Evolutionary conservation across 345 rosid species (phyloP).

Genomic region (Populus deltoides): DNA sequence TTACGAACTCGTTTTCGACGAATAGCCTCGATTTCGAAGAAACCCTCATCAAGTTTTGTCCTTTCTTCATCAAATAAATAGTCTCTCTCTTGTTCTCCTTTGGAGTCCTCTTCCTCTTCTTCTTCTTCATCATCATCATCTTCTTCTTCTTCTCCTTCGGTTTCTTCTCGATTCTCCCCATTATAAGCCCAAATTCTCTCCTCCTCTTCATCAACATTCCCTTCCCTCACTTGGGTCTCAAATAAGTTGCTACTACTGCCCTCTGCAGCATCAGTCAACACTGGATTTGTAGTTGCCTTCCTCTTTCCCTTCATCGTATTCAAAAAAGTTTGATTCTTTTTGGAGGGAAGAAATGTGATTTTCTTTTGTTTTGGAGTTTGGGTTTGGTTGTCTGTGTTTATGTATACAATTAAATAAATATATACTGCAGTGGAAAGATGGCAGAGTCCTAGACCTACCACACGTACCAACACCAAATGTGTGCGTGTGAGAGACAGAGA

Average conservation of each 20-base stretch:
- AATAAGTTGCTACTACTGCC: background rate
- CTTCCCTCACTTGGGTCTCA: background rate
- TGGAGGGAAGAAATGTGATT: background rate
- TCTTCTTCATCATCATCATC: conserved; percentile 12
- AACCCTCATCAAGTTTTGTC: conserved; percentile 89
- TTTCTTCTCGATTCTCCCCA: conserved; percentile 13
- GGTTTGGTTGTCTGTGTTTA: background rate
- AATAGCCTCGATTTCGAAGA: conserved; percentile 91
- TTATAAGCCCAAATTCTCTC: background rate
- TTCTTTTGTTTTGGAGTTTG: background rate
- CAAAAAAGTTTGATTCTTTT: background rate
- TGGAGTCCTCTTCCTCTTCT: conserved; percentile 39
- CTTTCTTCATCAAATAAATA: conserved; percentile 40
- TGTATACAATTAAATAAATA: no score
- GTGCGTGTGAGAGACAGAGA: background rate
- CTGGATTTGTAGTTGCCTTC: background rate
- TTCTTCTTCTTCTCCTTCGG: background rate
- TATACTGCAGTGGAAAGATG: background rate
- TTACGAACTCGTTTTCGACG: conserved; percentile 86
- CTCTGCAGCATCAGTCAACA: background rate
- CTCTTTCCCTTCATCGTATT: conserved; percentile 2
- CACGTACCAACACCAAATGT: background rate
- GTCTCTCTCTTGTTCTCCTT: conserved; percentile 25
- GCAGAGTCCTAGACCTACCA: background rate
- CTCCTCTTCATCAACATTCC: background rate